Evolutionary conservation across 306 rosid genomes (phyloP), one percentile per base, ranked within the genome.

Genomic region (Malus fusca): DNA sequence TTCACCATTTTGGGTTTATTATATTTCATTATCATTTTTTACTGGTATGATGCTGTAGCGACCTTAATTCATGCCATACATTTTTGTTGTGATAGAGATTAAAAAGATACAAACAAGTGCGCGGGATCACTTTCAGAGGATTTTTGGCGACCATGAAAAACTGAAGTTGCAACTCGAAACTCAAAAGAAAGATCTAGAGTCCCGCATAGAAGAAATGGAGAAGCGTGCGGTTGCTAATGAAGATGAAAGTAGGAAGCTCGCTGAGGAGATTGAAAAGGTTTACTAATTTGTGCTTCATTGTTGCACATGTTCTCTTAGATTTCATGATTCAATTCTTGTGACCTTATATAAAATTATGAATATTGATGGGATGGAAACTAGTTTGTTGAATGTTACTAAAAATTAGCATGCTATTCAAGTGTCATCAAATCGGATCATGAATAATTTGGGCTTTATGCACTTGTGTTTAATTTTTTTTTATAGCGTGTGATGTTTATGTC

Each of bases 201-300:
- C 81, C 61, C 88, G 85, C 77, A 84, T 88, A 79, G 75, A 75
- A 68, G 97, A 96, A 75, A 69, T 96, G 91, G 98, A 96, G 86
- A 87, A 88, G 80, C 98, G 98, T 58, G 98, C 91, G 48, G 88
- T 92, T 37, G 87, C 80, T 48, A 92, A 90, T 5, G 99, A 92
- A 83, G 85, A 59, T 79, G 97, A 96, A 87, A 88, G 94, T 56
- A 89, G 84, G 83, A 90, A 84, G 84, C 88, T 96, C 30, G 84
- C 88, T 43, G 97, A 92, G 75, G 97, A 90, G 69, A 86, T 96
- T 71, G 88, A 87, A 80, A 76, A 88, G 99, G 99, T 96, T 59
- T 75, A 30, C 18, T 73, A 37, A 59, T 75, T 82, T 77, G 68
- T 88, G 74, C 77, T 75, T 60, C 76, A 74, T 66, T 67, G 83